Percentiles rank a stretch among this genome's conserved stretches.
These are phyloP conservation scores for Myriangium duriaei DNA, from an alignment of 2,329 filamentous ascomycete genomes.

Conservation along the genomic window DNA sequence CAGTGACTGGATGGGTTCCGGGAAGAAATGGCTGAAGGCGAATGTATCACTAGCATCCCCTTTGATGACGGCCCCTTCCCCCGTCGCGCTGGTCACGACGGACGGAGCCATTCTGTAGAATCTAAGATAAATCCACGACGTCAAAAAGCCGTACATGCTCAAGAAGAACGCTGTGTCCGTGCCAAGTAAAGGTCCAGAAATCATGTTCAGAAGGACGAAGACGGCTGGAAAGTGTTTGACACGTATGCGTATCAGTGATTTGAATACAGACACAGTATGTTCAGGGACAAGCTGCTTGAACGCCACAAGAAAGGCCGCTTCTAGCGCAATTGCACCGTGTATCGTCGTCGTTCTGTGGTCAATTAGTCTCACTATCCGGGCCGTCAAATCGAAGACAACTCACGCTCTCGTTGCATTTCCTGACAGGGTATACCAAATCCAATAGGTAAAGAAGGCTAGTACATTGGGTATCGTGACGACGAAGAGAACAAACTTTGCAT, in stretches of 20 bases:
- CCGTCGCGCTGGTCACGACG: constrained; percentile 39
- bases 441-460: constrained; percentile 58
- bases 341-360: constrained; percentile 57
- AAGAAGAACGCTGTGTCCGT: constrained; percentile 71
- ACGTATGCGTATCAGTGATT: constrained; percentile 75
- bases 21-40: constrained; percentile 91
- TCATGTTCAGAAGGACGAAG: constrained; percentile 58
- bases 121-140: constrained; percentile 88
- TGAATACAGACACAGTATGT: constrained; percentile 89
- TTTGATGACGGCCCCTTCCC: constrained; percentile 44
- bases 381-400: too few relatives aligned
- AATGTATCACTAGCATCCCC: constrained; percentile 96
- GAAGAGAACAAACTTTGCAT: constrained; percentile 77
- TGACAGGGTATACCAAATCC: constrained; percentile 60
- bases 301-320: constrained; percentile 87
- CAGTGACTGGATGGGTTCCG: constrained; percentile 65
- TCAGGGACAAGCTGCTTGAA: constrained; percentile 97
- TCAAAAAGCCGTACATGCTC: constrained; percentile 67
- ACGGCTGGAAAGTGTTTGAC: constrained; percentile 71
- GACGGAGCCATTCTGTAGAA: constrained; percentile 74
- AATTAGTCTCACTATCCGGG: too few relatives aligned
- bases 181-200: constrained; percentile 51
- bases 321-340: constrained; percentile 76
- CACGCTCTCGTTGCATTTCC: constrained; percentile 30
- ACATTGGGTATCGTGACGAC: constrained; percentile 70